Conservation (phyloP, 805 yeast genomes). For the Scheffersomyces stipitis region DNA sequence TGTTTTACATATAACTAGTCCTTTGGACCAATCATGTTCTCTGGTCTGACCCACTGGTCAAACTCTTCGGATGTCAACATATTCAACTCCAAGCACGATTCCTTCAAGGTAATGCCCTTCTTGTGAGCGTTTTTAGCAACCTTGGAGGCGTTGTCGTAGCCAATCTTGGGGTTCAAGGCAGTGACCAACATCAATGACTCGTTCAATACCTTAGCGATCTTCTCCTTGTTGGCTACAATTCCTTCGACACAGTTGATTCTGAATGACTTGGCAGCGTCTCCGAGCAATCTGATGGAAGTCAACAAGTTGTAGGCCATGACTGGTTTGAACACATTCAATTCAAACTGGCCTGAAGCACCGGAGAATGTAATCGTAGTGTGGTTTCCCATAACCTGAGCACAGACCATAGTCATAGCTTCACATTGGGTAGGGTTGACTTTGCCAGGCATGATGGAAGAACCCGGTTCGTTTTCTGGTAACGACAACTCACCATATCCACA, state of each 20-base stretch:
- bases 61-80: slow-evolving; percentile 34
- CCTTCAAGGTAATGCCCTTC: slow-evolving; percentile 39
- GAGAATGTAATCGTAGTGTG: slow-evolving; percentile 38
- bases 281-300: slow-evolving; percentile 33
- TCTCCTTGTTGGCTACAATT: slow-evolving; percentile 35
- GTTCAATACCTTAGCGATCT: slow-evolving; percentile 35
- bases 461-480: slow-evolving; percentile 41
- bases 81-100: slow-evolving; percentile 36
- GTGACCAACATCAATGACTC: slow-evolving; percentile 43
- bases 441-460: slow-evolving; percentile 44
- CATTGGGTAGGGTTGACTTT: slow-evolving; percentile 42
- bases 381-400: slow-evolving; percentile 41
- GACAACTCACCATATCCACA: slow-evolving; percentile 42
- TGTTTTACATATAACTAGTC: slow-evolving; percentile 16
- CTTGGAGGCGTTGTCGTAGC: slow-evolving; percentile 40
- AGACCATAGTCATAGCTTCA: slow-evolving; percentile 43
- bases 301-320: slow-evolving; percentile 38
- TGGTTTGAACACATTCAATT: slow-evolving; percentile 41
- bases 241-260: slow-evolving; percentile 40
- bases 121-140: slow-evolving; percentile 43
- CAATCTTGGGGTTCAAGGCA: slow-evolving; percentile 41
- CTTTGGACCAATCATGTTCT: slow-evolving; percentile 40
- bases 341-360: slow-evolving; percentile 42
- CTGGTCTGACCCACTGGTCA: slow-evolving; percentile 41
- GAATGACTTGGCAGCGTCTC: slow-evolving; percentile 35